These are phyloP conservation scores for Nepenthes gracilis DNA, from an alignment of 148 eudicot species.

Conservation along the genomic window DNA sequence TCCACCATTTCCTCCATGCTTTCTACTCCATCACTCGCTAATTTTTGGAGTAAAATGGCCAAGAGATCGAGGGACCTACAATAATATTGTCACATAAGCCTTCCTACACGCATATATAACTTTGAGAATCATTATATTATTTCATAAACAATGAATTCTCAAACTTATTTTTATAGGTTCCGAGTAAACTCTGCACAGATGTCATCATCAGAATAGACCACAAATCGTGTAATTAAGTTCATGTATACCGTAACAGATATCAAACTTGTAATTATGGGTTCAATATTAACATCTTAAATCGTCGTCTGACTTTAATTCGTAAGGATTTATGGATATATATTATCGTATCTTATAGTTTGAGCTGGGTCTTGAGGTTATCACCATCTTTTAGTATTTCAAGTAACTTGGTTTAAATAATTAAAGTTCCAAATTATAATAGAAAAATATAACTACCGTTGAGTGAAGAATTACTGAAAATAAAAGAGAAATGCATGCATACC, in stretches of 20 bases:
- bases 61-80: conserved; percentile 56
- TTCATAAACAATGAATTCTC: not conserved
- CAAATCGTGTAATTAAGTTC: too few species aligned
- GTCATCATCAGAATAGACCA: too few species aligned
- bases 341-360: too few species aligned
- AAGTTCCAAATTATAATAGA: not conserved
- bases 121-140: not conserved
- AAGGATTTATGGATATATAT: too few species aligned
- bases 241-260: too few species aligned
- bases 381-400: too few species aligned
- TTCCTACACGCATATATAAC: not conserved
- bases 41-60: conserved; percentile 34
- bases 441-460: not conserved
- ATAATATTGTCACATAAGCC: not conserved
- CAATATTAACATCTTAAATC: too few species aligned
- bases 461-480: not conserved
- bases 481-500: conserved; percentile 21
- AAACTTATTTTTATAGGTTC: not conserved
- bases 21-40: conserved; percentile 30
- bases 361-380: too few species aligned
- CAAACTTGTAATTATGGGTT: too few species aligned
- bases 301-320: too few species aligned
- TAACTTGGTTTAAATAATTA: not conserved
- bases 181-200: too few species aligned
- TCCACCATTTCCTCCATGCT: conserved; percentile 61